phyloP scores from a whole-genome alignment of 768 basidiomycete genomes.

The Boletus pseudo-olivaceus region DNA sequence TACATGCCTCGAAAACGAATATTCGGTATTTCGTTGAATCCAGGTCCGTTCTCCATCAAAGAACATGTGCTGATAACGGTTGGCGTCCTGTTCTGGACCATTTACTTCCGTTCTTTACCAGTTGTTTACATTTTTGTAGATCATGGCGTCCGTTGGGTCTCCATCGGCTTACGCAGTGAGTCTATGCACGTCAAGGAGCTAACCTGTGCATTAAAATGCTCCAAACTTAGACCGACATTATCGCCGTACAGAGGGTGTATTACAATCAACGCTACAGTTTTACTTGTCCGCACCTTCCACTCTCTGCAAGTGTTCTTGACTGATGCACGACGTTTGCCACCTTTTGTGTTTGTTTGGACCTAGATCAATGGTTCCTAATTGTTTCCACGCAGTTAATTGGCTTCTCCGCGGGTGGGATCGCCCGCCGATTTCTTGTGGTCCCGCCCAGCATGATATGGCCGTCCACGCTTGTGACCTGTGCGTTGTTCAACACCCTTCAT shows the following conservation, averaged over 20 bases:
- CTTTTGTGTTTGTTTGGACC: neutral
- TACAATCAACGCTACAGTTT: slow-evolving; percentile 64
- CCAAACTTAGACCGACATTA: slow-evolving; percentile 51
- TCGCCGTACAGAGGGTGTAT: slow-evolving; percentile 73
- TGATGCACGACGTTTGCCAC: neutral
- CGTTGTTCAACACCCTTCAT: slow-evolving; percentile 76
- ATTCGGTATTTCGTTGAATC: slow-evolving; percentile 63
- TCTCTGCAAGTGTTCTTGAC: neutral
- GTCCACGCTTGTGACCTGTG: slow-evolving; percentile 67
- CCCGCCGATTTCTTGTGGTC: slow-evolving; percentile 68
- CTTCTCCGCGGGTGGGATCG: slow-evolving; percentile 77
- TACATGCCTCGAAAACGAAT: slow-evolving; percentile 52
- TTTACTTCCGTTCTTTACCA: slow-evolving; percentile 18
- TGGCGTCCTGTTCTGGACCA: slow-evolving; percentile 28
- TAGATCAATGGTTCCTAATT: slow-evolving; percentile 78
- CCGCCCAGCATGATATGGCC: slow-evolving; percentile 72
- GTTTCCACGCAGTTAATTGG: slow-evolving; percentile 76
- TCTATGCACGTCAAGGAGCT: slow-evolving; percentile 5
- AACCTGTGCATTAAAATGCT: neutral
- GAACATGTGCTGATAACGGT: slow-evolving; percentile 70
- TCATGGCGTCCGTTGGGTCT: slow-evolving; percentile 58
- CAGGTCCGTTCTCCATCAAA: slow-evolving; percentile 74
- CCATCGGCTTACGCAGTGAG: slow-evolving; percentile 59
- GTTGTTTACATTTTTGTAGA: slow-evolving; percentile 31
- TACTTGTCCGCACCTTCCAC: slow-evolving; percentile 41